phyloP scores from a whole-genome alignment of 1,139 yeast species.

The Candida sojae region DNA sequence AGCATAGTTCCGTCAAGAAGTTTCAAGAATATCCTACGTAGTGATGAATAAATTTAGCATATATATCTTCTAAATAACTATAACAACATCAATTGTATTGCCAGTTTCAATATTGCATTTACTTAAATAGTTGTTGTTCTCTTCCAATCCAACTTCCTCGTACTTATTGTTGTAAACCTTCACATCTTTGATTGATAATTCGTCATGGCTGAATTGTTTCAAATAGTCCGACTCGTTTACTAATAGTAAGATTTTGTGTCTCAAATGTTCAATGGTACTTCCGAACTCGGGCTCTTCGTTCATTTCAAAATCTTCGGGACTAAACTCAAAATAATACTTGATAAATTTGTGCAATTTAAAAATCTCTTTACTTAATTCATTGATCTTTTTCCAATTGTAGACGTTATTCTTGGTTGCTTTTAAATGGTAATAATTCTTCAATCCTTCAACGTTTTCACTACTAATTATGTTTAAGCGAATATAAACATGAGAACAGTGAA shows the following conservation, averaged over 20 bases:
- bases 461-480: constrained; percentile 49
- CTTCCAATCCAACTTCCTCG: constrained; percentile 23
- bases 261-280: constrained; percentile 62
- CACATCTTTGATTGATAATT: constrained; percentile 23
- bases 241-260: constrained; percentile 52
- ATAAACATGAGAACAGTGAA: constrained; percentile 75
- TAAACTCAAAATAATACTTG: constrained; percentile 71
- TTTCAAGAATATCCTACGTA: neutral
- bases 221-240: constrained; percentile 54
- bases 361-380: constrained; percentile 20
- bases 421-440: constrained; percentile 30
- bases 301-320: constrained; percentile 72
- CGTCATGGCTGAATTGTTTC: constrained; percentile 20
- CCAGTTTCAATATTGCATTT: constrained; percentile 70
- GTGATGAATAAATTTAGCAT: neutral
- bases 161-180: constrained; percentile 30
- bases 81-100: constrained; percentile 52
- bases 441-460: constrained; percentile 17
- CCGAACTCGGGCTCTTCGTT: constrained; percentile 68
- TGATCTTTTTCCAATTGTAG: constrained; percentile 34
- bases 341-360: constrained; percentile 40
- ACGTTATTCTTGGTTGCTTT: constrained; percentile 23
- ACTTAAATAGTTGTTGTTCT: constrained; percentile 56
- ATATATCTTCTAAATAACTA: constrained; percentile 17
- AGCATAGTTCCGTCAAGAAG: constrained; percentile 36